Conservation (phyloP, 2,329 filamentous ascomycete genomes). For the Chalara sp. region DNA sequence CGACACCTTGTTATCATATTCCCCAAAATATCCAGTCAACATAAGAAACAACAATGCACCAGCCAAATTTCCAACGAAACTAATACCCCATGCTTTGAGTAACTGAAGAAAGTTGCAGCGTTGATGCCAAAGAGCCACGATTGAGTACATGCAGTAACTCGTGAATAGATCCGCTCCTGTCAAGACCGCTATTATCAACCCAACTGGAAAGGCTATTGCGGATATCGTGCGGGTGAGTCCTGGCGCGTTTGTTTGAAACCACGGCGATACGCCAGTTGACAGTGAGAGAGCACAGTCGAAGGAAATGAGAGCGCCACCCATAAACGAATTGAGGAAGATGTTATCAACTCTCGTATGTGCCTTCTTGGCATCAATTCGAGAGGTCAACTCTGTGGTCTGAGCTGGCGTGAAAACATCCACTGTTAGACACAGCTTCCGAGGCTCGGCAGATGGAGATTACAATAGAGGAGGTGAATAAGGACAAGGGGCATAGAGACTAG, state of each 20-base stretch:
- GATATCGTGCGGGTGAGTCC: conserved; percentile 39
- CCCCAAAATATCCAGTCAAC: conserved; percentile 33
- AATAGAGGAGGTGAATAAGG: no score
- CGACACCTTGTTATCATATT: conserved; percentile 31
- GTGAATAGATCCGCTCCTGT: conserved; percentile 43
- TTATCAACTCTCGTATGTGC: conserved; percentile 46
- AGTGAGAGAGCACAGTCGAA: conserved; percentile 43
- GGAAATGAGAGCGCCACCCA: conserved; percentile 43
- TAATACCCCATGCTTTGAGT: conserved; percentile 35
- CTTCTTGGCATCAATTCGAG: conserved; percentile 42
- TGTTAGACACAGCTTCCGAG: no score
- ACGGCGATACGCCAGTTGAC: conserved; percentile 38
- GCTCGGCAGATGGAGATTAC: no score
- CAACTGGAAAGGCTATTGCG: conserved; percentile 42
- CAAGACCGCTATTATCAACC: conserved; percentile 41
- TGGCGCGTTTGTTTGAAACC: conserved; percentile 41
- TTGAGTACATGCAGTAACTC: conserved; percentile 32
- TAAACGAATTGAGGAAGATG: conserved; percentile 43
- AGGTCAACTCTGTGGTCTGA: conserved; percentile 44
- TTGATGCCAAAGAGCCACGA: conserved; percentile 36
- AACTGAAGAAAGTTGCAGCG: conserved; percentile 28
- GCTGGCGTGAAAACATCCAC: conserved; percentile 37
- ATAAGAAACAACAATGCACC: conserved; percentile 40
- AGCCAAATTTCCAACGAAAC: conserved; percentile 42
- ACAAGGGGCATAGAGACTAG: no score